Conservation (phyloP, 2,329 filamentous ascomycete genomes). For the Aspergillus flavus region DNA sequence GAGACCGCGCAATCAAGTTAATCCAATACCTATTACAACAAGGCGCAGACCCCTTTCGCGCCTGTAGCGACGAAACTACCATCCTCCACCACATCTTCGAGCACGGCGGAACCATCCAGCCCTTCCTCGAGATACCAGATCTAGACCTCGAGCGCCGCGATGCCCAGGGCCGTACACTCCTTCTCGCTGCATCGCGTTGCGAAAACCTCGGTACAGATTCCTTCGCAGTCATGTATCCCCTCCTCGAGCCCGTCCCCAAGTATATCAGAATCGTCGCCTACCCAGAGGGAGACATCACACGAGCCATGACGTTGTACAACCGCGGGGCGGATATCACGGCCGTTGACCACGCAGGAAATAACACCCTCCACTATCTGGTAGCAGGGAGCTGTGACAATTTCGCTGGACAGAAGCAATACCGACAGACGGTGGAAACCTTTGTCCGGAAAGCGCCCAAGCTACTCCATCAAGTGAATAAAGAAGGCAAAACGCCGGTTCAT, state of each 20-base stretch:
- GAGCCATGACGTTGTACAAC: constrained; percentile 2
- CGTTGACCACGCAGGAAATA: constrained; percentile 1
- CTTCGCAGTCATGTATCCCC: constrained; percentile 4
- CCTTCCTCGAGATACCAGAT: constrained; percentile 14
- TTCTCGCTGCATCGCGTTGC: constrained; percentile 17
- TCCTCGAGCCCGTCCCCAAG: background rate
- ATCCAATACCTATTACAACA: constrained; percentile 17
- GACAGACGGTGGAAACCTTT: background rate
- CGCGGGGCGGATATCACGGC: constrained; percentile 1
- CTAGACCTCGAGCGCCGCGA: constrained; percentile 21
- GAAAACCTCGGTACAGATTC: constrained; percentile 9
- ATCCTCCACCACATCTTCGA: constrained; percentile 19
- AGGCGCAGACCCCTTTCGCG: constrained; percentile 20
- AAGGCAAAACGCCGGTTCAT: background rate
- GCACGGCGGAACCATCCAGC: constrained; percentile 19
- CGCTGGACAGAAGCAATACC: background rate
- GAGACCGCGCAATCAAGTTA: constrained; percentile 16
- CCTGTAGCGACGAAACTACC: constrained; percentile 4
- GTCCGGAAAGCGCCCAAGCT: background rate
- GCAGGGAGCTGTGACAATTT: background rate
- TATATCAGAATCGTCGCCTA: background rate
- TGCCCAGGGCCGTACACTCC: constrained; percentile 16
- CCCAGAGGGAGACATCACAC: background rate
- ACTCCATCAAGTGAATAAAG: background rate
- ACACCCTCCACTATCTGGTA: background rate